A percentile compares a stretch with the other conserved stretches of the same genome.
These are phyloP conservation scores for Solanum ahanhuiri DNA, from an alignment of 257 asterid genomes.

Conservation along the genomic window DNA sequence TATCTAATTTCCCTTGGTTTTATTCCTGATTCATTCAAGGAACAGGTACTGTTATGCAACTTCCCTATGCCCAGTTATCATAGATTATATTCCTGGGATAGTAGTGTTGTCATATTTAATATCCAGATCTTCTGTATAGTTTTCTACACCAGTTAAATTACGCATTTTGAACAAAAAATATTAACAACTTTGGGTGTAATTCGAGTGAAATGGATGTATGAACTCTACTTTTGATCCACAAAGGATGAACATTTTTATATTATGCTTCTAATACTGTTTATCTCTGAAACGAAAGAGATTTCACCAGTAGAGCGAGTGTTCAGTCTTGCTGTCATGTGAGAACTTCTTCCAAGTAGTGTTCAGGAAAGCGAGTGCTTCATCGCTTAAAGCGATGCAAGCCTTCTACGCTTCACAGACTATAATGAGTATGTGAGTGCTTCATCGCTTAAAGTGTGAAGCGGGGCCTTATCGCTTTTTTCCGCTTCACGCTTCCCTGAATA, in stretches of 20 bases:
- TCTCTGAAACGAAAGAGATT: constrained; percentile 7
- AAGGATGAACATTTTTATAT: neutral
- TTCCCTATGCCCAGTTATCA: neutral
- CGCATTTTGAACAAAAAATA: neutral
- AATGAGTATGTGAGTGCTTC: too few species aligned
- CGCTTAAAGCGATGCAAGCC: too few species aligned
- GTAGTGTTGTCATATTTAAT: neutral
- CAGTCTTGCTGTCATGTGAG: constrained; percentile 49
- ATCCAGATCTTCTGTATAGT: neutral
- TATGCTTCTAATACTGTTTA: neutral
- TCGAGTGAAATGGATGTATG: neutral
- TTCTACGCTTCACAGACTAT: too few species aligned
- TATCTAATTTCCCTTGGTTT: neutral
- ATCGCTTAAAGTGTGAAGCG: too few species aligned
- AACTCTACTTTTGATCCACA: neutral
- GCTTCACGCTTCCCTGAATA: too few species aligned
- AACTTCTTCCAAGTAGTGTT: constrained; percentile 26
- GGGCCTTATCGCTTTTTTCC: too few species aligned
- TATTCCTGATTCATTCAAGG: neutral
- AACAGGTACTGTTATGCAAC: neutral
- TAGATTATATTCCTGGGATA: neutral
- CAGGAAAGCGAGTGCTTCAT: too few species aligned
- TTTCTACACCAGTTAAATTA: neutral
- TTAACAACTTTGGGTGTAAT: neutral
- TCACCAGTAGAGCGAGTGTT: constrained; percentile 40